Evolutionary conservation across 108 stramenopile genomes (phyloP).

Genomic region (Conticribra weissflogii): DNA sequence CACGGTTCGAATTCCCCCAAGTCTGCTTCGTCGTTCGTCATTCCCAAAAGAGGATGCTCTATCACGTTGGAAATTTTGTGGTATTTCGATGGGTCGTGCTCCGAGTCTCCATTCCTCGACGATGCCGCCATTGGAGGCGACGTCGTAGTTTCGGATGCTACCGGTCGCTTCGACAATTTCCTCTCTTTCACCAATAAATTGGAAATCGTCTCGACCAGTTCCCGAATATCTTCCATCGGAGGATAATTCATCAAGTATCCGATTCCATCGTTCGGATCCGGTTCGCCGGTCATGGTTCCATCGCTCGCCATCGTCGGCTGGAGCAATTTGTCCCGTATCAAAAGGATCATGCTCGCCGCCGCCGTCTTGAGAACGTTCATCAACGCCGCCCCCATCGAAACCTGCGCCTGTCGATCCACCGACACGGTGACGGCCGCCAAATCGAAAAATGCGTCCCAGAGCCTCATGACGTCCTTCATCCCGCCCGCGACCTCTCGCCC

Average conservation of each 20-base stretch:
- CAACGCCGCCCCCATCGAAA: slow-evolving; percentile 39
- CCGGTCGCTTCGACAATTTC: slow-evolving; percentile 9
- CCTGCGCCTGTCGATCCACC: slow-evolving; percentile 11
- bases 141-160: not conserved
- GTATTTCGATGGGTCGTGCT: not conserved
- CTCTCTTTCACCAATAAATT: slow-evolving; percentile 50
- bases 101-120: not conserved
- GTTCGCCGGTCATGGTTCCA: slow-evolving; percentile 35
- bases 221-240: slow-evolving; percentile 51
- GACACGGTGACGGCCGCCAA: slow-evolving; percentile 29
- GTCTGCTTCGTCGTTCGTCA: not conserved
- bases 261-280: slow-evolving; percentile 54
- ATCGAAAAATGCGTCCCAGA: slow-evolving; percentile 68
- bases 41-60: not conserved
- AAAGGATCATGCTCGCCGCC: slow-evolving; percentile 68
- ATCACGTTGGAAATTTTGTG: not conserved
- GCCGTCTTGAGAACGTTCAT: slow-evolving; percentile 71
- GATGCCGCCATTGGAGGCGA: not conserved
- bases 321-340: slow-evolving; percentile 53
- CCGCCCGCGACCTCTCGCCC: slow-evolving; percentile 64
- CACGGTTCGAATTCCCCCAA: not conserved
- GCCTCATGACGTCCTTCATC: slow-evolving; percentile 39
- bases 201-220: slow-evolving; percentile 46
- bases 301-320: slow-evolving; percentile 29
- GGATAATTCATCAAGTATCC: slow-evolving; percentile 75